Evolutionary conservation across 306 rosid species (phyloP), one percentile per base, ranked within the genome.

Genomic region (Parietaria judaica): DNA sequence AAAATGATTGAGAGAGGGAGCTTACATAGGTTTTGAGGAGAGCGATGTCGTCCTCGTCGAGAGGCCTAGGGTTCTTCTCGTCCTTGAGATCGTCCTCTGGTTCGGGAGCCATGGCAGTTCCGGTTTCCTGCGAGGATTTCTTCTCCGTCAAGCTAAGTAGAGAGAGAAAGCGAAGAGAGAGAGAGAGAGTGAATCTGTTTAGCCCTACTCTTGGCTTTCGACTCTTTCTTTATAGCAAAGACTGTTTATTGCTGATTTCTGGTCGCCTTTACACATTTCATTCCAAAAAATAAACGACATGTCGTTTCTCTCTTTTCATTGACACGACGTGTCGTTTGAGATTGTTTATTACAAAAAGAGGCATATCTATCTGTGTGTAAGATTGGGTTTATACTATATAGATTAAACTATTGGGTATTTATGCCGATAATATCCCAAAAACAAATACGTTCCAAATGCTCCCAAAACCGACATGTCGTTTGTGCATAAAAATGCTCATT

Each of bases 41-140:
- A 11, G 95, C 97, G 50, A 88, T 94, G 63, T 94, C 97, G 66
- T 89, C 99, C 69, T 94, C 99, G 23, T 94, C 99, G 17, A 89
- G 97, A 14, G 99, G 99, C 45, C 77, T 85, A 16, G 97, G 97
- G 70, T 86, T 94, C 87, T 94, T 94, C 95, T 94, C 99, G 74
- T 94, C 99, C 78, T 94, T 94, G 79, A 94, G 36, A 39, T 89
- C 96, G 41, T 88, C 91, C 62, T 94, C 99, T 2, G 81, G 86
- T 41, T 89, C 95, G 0, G 73, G 66, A 12, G 99, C 94, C 99
- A 94, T 94, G 23, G 73, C 36, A 58, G 12, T 11, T 58, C 12
- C 49, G 56, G 51, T 14, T 75, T 60, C 17, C 15, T 35, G 12
- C 6, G 6, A 34, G 10, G 53, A 49, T 69, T 57, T 57, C 65